These are phyloP conservation scores for Leishmania gerbilli DNA, from an alignment of 208 protist species.

Conservation along the genomic window DNA sequence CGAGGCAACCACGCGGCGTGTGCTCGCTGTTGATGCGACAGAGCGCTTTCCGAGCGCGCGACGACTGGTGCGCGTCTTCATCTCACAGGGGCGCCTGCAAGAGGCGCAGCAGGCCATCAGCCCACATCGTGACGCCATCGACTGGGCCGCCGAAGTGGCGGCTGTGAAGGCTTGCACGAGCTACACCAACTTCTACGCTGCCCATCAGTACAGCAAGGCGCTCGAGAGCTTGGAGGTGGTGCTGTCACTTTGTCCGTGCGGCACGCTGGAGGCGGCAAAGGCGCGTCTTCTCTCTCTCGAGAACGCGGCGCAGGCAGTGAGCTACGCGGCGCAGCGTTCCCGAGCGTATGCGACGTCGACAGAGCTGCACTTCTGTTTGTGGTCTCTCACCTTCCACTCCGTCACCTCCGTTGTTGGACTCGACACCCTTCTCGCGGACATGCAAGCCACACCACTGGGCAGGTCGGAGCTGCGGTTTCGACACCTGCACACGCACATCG, in stretches of 20 bases:
- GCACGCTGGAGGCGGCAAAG: conserved; percentile 51
- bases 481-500: conserved; percentile 30
- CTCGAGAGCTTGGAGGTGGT: conserved; percentile 47
- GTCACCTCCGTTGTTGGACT: conserved; percentile 34
- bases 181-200: conserved; percentile 42
- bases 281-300: conserved; percentile 52
- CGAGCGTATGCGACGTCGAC: conserved; percentile 35
- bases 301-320: conserved; percentile 31
- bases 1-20: conserved; percentile 36
- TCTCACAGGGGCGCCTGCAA: conserved; percentile 33
- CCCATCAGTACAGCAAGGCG: conserved; percentile 48
- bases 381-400: conserved; percentile 54
- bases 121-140: conserved; percentile 23
- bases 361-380: conserved; percentile 47
- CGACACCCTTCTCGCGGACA: conserved; percentile 28
- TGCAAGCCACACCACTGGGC: conserved; percentile 23
- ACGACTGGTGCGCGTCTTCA: conserved; percentile 36
- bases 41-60: conserved; percentile 41
- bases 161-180: conserved; percentile 43
- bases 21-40: conserved; percentile 37
- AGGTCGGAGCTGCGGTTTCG: conserved; percentile 47
- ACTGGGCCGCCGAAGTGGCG: conserved; percentile 36
- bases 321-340: conserved; percentile 30
- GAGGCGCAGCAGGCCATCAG: conserved; percentile 37
- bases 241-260: conserved; percentile 45